Conservation (phyloP, 192 early-diverging fungal genomes). For the Linnemannia exigua region DNA sequence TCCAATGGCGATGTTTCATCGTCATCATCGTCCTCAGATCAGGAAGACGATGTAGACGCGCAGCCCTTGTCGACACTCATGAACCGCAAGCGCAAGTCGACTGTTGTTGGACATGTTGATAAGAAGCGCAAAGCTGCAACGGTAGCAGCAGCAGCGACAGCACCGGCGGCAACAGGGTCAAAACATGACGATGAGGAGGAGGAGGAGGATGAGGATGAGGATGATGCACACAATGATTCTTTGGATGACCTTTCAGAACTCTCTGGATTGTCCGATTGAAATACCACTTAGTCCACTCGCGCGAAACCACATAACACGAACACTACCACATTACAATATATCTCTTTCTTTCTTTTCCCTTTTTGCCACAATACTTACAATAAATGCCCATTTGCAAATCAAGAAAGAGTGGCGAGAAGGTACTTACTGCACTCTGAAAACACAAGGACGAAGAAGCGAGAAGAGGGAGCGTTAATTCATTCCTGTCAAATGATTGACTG, state of each 20-base stretch:
- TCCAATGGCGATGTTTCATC: conserved; percentile 20
- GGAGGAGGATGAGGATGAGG: conserved; percentile 30
- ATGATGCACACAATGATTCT: conserved; percentile 38
- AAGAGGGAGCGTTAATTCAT: too few species aligned
- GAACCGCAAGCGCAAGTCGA: conserved; percentile 36
- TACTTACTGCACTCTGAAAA: not conserved
- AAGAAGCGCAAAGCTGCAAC: conserved; percentile 38
- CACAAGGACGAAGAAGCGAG: too few species aligned
- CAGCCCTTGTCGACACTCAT: not conserved
- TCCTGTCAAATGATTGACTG: too few species aligned
- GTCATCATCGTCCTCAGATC: conserved; percentile 30
- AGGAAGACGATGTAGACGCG: conserved; percentile 24
- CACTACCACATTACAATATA: not conserved
- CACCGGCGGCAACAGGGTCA: not conserved
- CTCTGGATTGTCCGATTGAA: conserved; percentile 50
- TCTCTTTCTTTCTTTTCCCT: not conserved
- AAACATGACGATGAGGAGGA: not conserved
- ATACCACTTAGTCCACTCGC: not conserved
- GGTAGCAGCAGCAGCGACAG: not conserved
- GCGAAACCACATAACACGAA: not conserved
- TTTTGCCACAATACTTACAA: conserved; percentile 1
- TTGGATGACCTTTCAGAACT: conserved; percentile 53
- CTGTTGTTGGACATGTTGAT: conserved; percentile 12
- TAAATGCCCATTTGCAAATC: not conserved
- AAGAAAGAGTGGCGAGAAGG: too few species aligned